Evolutionary conservation across 768 basidiomycete species (phyloP), one percentile per base, ranked within the genome.

Genomic region (Russula compacta): DNA sequence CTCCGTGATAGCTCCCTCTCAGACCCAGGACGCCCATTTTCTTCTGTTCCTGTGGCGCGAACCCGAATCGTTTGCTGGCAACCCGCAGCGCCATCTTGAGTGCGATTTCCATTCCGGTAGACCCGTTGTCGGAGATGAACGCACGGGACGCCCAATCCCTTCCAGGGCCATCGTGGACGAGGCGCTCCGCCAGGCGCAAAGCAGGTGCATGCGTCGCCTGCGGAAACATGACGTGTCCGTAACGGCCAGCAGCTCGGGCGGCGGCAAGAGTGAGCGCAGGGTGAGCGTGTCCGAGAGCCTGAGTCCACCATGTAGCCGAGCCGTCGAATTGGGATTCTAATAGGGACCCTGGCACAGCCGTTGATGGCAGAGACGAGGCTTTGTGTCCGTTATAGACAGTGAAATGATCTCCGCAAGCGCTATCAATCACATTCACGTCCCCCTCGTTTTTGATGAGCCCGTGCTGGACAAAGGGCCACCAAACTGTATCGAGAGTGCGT

Each of bases 401-500:
- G 75, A 98, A 97, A 70, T 86, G 86, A 74, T 98, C 95, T 1
- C 81, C 83, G 64, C 81, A 78, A 0, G 95, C 95, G 64, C 92
- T 95, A 71, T 98, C 93, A 66, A 98, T 91, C 59, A 95, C 86
- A 50, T 85, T 91, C 35, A 98, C 86, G 66, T 94, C 86, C 44
- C 82, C 71, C 56, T 85, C 82, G 52, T 77, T 75, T 62, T 82
- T 80, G 49, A 92, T 77, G 17, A 84, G 76, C 0, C 82, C 83
- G 65, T 98, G 95, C 70, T 98, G 95, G 1, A 93, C 92, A 70
- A 98, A 98, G 0, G 95, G 95, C 92, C 94, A 98, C 95, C 95
- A 98, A 48, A 97, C 78, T 2, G 79, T 78, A 56, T 92, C 79
- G 47, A 89, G 75, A 0, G 93, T 86, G 40, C 94, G 81, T 10